A percentile compares a stretch with the other conserved stretches of the same genome.
These are phyloP conservation scores for Harrya chromipes DNA, from an alignment of 768 basidiomycete genomes.

Conservation along the genomic window DNA sequence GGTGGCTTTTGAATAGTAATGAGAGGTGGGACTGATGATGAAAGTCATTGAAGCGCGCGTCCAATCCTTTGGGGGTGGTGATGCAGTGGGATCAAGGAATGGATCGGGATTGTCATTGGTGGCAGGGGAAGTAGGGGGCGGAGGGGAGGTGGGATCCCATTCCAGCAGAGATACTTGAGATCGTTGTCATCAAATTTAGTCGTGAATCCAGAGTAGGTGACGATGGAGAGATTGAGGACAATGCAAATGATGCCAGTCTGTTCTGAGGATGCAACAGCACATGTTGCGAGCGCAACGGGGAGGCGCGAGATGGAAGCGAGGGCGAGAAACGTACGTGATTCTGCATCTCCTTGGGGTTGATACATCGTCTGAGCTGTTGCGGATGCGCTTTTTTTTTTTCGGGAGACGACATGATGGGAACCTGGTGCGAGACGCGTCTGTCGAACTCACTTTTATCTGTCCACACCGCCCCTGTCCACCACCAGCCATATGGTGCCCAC, in stretches of 20 bases:
- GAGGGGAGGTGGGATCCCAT: constrained; percentile 61
- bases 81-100: constrained; percentile 50
- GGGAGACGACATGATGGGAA: too few relatives aligned
- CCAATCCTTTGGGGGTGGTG: constrained; percentile 59
- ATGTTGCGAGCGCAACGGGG: constrained; percentile 65
- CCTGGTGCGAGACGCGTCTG: too few relatives aligned
- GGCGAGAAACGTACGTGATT: constrained; percentile 38
- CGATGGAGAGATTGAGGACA: constrained; percentile 74
- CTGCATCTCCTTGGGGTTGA: constrained; percentile 66
- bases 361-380: constrained; percentile 50
- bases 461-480: too few relatives aligned
- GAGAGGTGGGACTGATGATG: constrained; percentile 66
- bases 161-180: constrained; percentile 79
- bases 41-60: constrained; percentile 78
- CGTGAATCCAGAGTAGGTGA: constrained; percentile 63
- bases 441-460: too few relatives aligned
- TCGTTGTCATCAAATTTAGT: constrained; percentile 67
- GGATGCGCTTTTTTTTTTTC: constrained; percentile 70
- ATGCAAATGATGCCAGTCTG: constrained; percentile 75
- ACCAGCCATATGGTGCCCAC: too few relatives aligned
- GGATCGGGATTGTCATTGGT: constrained; percentile 65
- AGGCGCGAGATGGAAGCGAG: constrained; percentile 20
- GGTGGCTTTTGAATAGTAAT: constrained; percentile 60
- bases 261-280: constrained; percentile 70
- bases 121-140: constrained; percentile 11